phyloP scores from a whole-genome alignment of 116 monocot genomes.

The Thalassia testudinum region DNA sequence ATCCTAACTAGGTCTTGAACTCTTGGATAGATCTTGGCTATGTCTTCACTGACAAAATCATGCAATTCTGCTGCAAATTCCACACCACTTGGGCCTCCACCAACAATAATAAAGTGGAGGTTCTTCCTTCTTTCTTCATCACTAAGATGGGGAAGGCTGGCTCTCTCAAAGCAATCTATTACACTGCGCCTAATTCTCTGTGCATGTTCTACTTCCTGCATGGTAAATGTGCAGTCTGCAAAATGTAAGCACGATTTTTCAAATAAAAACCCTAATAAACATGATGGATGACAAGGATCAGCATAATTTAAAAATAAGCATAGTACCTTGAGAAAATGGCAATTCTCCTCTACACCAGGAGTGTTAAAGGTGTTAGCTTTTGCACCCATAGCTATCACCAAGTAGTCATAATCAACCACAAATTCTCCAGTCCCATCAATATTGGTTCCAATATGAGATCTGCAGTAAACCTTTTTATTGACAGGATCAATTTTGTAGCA shows the following conservation, averaged over 20 bases:
- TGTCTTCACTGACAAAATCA: slow-evolving; percentile 80
- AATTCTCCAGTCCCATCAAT: slow-evolving; percentile 81
- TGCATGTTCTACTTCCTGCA: slow-evolving; percentile 91
- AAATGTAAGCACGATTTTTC: slow-evolving; percentile 2
- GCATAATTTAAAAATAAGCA: neutral
- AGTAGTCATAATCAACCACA: slow-evolving; percentile 71
- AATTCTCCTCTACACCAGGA: slow-evolving; percentile 82
- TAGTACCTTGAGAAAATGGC: slow-evolving; percentile 84
- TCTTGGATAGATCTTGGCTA: slow-evolving; percentile 67
- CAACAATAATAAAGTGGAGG: slow-evolving; percentile 88
- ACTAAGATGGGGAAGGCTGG: slow-evolving; percentile 59
- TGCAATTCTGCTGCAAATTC: slow-evolving; percentile 97
- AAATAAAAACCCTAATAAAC: too few relatives aligned
- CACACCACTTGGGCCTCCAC: slow-evolving; percentile 94
- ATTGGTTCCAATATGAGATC: slow-evolving; percentile 61
- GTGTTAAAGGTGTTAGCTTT: slow-evolving; percentile 82
- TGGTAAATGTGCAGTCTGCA: neutral
- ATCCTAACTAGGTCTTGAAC: slow-evolving; percentile 53
- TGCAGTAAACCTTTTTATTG: slow-evolving; percentile 66
- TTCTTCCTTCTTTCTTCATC: slow-evolving; percentile 69
- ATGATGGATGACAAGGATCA: neutral
- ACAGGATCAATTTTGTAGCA: slow-evolving; percentile 80
- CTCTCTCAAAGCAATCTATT: slow-evolving; percentile 75
- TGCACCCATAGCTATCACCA: slow-evolving; percentile 74
- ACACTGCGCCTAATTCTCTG: slow-evolving; percentile 75